These are phyloP conservation scores for Xylona heveae DNA, from an alignment of 495 filamentous ascomycete species.

Conservation along the genomic window DNA sequence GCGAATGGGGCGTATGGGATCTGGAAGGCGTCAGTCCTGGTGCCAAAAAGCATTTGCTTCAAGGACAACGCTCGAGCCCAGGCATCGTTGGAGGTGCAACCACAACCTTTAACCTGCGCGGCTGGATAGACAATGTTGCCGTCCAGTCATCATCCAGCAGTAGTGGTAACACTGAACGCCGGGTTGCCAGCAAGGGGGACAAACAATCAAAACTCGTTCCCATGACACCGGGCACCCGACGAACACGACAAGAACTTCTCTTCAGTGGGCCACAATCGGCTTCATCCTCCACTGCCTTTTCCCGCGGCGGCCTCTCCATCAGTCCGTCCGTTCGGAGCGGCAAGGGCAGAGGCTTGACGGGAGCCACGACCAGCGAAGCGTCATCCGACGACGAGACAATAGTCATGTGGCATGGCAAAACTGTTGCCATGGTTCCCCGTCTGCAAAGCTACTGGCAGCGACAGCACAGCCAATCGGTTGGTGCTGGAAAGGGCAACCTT, in stretches of 20 bases:
- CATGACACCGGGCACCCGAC: conserved; percentile 67
- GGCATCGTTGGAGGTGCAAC: conserved; percentile 43
- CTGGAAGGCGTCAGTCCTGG: conserved; percentile 42
- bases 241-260: conserved; percentile 29
- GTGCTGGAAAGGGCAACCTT: conserved; percentile 11
- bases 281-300: conserved; percentile 16
- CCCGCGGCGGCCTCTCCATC: conserved; percentile 46
- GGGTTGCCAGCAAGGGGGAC: conserved; percentile 6
- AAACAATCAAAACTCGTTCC: conserved; percentile 38
- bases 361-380: too few species aligned
- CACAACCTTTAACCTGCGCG: conserved; percentile 45
- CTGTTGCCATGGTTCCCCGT: conserved; percentile 15
- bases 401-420: conserved; percentile 17
- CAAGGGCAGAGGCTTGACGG: neutral
- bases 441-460: conserved; percentile 14
- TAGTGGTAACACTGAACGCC: conserved; percentile 2
- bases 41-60: conserved; percentile 25
- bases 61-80: conserved; percentile 29
- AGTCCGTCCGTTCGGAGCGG: neutral
- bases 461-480: conserved; percentile 7
- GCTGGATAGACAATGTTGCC: conserved; percentile 31
- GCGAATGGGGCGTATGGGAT: conserved; percentile 92
- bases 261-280: conserved; percentile 22
- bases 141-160: neutral
- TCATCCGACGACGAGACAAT: conserved; percentile 16